These are phyloP conservation scores for Delonix regia DNA, from an alignment of 306 rosid species.

Conservation along the genomic window DNA sequence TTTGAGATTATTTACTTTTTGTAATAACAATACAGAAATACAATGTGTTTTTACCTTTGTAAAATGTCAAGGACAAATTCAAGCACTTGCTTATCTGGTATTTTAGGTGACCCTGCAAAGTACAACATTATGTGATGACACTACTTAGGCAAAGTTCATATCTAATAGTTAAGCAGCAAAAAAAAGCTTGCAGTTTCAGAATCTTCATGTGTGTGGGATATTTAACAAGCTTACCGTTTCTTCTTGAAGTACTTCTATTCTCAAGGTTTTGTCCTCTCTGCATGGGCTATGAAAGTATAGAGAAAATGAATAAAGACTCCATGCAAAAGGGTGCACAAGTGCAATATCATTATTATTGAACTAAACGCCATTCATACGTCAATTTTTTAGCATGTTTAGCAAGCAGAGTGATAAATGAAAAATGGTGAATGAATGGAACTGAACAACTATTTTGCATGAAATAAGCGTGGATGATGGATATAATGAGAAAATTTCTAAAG, in stretches of 20 bases:
- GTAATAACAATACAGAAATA: not conserved
- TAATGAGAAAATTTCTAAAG: too few relatives aligned
- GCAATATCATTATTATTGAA: not conserved
- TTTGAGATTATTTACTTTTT: not conserved
- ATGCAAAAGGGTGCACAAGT: not conserved
- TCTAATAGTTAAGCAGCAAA: not conserved
- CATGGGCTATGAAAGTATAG: not conserved
- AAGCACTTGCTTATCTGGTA: slow-evolving; percentile 2
- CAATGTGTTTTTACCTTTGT: slow-evolving; percentile 35
- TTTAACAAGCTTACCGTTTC: slow-evolving; percentile 32
- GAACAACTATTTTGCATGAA: not conserved
- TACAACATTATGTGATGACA: not conserved
- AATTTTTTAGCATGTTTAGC: not conserved
- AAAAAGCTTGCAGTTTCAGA: not conserved
- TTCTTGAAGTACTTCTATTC: not conserved
- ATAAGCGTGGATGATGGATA: too few relatives aligned
- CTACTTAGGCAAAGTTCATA: not conserved
- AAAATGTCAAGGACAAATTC: slow-evolving; percentile 3
- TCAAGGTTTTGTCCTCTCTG: slow-evolving; percentile 10
- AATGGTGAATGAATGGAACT: not conserved
- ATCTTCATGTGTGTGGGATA: slow-evolving; percentile 23
- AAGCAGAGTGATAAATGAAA: not conserved
- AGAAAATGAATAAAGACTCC: not conserved
- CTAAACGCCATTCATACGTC: not conserved
- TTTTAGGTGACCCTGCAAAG: slow-evolving; percentile 13